A percentile compares a stretch with the other conserved stretches of the same genome.
These are phyloP conservation scores for Diphasiastrum complanatum DNA, from an alignment of 83 land plant genomes.

Conservation along the genomic window DNA sequence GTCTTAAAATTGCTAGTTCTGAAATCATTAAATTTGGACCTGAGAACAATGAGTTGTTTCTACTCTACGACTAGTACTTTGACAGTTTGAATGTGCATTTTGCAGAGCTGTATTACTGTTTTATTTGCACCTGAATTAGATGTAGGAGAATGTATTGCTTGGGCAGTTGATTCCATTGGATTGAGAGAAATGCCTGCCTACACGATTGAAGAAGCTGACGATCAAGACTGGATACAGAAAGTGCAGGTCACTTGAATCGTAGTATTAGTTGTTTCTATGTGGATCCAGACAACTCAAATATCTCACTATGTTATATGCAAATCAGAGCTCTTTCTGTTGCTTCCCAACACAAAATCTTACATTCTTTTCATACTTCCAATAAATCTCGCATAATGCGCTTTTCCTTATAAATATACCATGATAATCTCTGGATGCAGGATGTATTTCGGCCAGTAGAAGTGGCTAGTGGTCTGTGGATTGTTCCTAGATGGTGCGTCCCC, in stretches of 20 bases:
- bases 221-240: conserved; percentile 23
- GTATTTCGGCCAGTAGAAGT: conserved; percentile 58
- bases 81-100: too few relatives aligned
- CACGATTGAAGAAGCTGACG: conserved; percentile 6
- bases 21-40: too few relatives aligned
- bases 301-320: background rate
- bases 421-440: conserved; percentile 39
- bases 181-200: conserved; percentile 13
- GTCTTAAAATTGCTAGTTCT: too few relatives aligned
- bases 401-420: background rate
- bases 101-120: conserved; percentile 17
- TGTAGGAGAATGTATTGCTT: conserved; percentile 12
- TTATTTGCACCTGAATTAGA: conserved; percentile 15
- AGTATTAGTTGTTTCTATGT: background rate
- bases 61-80: too few relatives aligned
- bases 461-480: conserved; percentile 63
- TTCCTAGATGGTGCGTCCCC: conserved; percentile 71
- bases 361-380: conserved; percentile 5
- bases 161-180: conserved; percentile 17
- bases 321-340: too few relatives aligned
- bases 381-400: background rate
- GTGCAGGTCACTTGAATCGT: conserved; percentile 32
- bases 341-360: background rate
- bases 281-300: background rate
- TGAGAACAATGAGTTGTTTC: too few relatives aligned